Evolutionary conservation across 2,329 filamentous ascomycete species (phyloP), one percentile per base, ranked within the genome.

Genomic region (Ophiostoma montium): DNA sequence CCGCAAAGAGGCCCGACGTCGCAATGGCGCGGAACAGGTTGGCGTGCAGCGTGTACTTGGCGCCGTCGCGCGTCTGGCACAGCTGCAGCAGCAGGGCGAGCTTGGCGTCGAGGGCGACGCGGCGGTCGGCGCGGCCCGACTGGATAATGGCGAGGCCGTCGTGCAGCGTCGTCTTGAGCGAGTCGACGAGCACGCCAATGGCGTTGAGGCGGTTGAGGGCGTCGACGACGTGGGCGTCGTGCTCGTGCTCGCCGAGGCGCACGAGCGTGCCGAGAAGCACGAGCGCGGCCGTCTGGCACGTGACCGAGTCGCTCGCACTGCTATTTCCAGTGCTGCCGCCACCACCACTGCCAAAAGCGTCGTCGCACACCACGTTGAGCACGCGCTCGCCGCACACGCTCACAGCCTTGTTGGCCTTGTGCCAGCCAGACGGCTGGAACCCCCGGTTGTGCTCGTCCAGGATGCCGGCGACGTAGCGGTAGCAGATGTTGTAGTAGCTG

Each of bases 401-500:
- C 36, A 87, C 80, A 5, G 82, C 78, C 62, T 86, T 87, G 56
- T 94, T 74, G 1, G 84, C 82, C 61, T 85, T 75, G 27, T 67
- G 64, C 16, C 72, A 68, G 35, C 68, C 71, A 2, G 70, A 66
- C 5, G 43, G 48, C 13, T 63, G 62, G 38, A 69, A 61, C 10
- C 68, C 67, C 48, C 74, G 65, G 35, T 73, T 68, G 46, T 73
- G 65, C 39, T 43, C 13, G 52, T 77, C 71, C 8, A 75, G 65
- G 57, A 89, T 82, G 39, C 83, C 81, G 5, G 78, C 78, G 47
- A 95, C 72, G 61, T 94, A 94, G 18, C 85, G 80, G 62, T 89
- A 90, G 67, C 85, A 89, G 57, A 95, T 94, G 58, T 84, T 84
- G 64, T 96, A 98, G 65, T 94, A 90, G 19, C 85, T 75, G 51